These are phyloP conservation scores for Trichophyton equinum DNA, from an alignment of 2,329 filamentous ascomycete species.

Conservation along the genomic window DNA sequence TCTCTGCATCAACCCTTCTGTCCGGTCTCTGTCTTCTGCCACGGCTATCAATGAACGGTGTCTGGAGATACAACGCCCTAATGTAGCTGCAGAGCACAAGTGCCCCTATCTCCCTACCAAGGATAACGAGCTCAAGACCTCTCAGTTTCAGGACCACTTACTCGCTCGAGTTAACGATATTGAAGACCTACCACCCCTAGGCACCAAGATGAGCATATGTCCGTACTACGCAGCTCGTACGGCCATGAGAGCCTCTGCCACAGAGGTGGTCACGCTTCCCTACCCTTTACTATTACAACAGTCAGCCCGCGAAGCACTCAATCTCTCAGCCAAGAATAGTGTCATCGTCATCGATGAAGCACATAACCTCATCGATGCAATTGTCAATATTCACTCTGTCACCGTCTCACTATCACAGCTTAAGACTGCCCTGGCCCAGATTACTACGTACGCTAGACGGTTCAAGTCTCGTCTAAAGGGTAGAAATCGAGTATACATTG, in stretches of 20 bases:
- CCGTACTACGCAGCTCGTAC: constrained; percentile 92
- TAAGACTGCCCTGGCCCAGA: constrained; percentile 56
- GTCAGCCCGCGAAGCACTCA: constrained; percentile 73
- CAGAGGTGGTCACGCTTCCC: constrained; percentile 70
- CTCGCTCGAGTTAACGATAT: constrained; percentile 83
- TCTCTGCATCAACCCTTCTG: constrained; percentile 76
- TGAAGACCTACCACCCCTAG: constrained; percentile 71
- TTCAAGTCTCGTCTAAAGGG: constrained; percentile 84
- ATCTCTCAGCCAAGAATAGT: constrained; percentile 73
- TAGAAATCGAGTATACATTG: constrained; percentile 81
- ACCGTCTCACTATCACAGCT: constrained; percentile 63
- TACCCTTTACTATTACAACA: constrained; percentile 84
- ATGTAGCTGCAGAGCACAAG: constrained; percentile 47
- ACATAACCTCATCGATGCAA: constrained; percentile 93
- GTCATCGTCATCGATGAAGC: constrained; percentile 95
- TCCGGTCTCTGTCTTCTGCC: constrained; percentile 54
- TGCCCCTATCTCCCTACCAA: constrained; percentile 71
- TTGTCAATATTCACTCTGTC: constrained; percentile 73
- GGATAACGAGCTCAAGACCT: constrained; percentile 56
- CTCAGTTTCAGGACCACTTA: constrained; percentile 73
- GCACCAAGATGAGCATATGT: constrained; percentile 68
- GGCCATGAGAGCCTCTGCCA: constrained; percentile 56
- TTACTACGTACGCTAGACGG: constrained; percentile 70
- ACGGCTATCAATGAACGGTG: constrained; percentile 90
- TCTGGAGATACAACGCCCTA: constrained; percentile 71